Conservation (phyloP, 78 protist species). For the Monosiga brevicollis region DNA sequence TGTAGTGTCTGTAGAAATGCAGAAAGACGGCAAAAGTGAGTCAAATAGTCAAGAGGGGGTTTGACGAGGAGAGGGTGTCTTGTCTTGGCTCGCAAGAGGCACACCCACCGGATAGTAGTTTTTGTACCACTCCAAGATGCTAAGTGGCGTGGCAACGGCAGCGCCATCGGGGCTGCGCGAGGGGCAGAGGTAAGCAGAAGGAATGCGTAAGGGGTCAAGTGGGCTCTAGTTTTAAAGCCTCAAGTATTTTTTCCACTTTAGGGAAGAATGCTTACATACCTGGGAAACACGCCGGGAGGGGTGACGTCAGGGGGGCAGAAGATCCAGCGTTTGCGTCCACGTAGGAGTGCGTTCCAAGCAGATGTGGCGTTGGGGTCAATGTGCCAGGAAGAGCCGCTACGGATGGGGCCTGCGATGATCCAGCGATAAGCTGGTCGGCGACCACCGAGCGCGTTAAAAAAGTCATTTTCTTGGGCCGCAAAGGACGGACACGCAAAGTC, state of each 20-base stretch:
- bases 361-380: conserved; percentile 46
- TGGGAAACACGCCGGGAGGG: conserved; percentile 42
- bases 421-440: conserved; percentile 29
- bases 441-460: conserved; percentile 4
- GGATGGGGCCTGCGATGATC: conserved; percentile 41
- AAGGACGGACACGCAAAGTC: not conserved
- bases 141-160: conserved; percentile 34
- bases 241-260: not conserved
- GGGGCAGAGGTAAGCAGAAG: not conserved
- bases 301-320: conserved; percentile 37
- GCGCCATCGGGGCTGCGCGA: conserved; percentile 23
- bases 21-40: too few species aligned
- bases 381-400: conserved; percentile 45
- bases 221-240: too few species aligned
- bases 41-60: too few species aligned
- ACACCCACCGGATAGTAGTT: too few species aligned
- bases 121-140: conserved; percentile 38
- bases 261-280: not conserved
- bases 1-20: not conserved
- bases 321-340: conserved; percentile 45
- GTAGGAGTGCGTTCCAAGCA: conserved; percentile 55
- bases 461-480: not conserved
- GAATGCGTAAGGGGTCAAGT: not conserved
- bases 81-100: too few species aligned
- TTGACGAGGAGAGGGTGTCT: too few species aligned